Base-by-base conservation (phyloP, 1,139 yeast species). In the Scheffersomyces quercinus region DNA sequence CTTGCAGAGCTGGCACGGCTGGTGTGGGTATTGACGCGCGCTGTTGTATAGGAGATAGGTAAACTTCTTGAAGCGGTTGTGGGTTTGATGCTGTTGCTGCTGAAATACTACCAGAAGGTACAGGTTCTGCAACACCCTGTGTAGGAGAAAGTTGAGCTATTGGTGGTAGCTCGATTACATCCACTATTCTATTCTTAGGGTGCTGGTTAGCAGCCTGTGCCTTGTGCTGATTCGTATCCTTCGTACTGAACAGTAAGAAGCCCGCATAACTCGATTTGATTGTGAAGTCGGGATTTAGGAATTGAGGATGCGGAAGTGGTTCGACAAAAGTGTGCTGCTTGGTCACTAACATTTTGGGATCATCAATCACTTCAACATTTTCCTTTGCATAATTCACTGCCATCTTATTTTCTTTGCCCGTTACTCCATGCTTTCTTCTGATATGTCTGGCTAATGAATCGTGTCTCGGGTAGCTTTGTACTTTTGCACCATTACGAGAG, bases 301-400 rank as follows among this genome's bases (percentile, higher is more conserved):
- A 67, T 40, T 59, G 62, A 1, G 71, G 70, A 34, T 62, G 68
- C 0, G 71, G 70, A 35, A 67, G 53, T 6, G 70, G 70, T 37
- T 52, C 55, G 2, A 56, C 59, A 35, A 51, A 45, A 35, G 40
- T 46, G 28, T 51, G 53, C 8, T 42, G 47, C 37, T 48, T 48
- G n/a, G 49, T 45, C 20, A 47, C 44, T 10, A 45, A 33, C n/a
- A 51, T 48, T 6, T 44, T 44, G 20, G 59, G 52, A 42, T 70
- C 74, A 39, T 70, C 75, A 24, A 71, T 62, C 5, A 68, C 57
- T 40, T 68, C 73, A 3, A 71, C 76, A 47, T 72, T 65, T 36
- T 68, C 74, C 51, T 71, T 73, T n/a, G 79, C 79, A 50, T 70
- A 69, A 47, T 68, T 67, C n/a, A 74, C 77, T 0, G 79, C 79